phyloP scores from a whole-genome alignment of 805 yeast species.

The Starmerella tilneyi region DNA sequence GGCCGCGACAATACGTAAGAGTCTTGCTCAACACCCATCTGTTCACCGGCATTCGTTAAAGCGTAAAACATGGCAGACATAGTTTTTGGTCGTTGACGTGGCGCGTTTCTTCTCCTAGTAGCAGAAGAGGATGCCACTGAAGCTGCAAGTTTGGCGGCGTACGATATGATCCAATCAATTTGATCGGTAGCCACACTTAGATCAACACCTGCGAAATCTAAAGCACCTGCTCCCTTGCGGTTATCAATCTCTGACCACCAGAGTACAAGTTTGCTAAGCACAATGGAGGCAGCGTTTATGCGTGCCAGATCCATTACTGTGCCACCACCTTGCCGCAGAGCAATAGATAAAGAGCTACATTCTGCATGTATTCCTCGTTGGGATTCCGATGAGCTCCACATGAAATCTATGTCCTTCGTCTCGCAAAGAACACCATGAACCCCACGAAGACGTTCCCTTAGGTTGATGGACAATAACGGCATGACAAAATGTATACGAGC shows the following conservation, averaged over 20 bases:
- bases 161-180: conserved; percentile 16
- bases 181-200: conserved; percentile 17
- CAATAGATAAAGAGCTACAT: conserved; percentile 22
- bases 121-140: not conserved
- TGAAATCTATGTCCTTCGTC: conserved; percentile 17
- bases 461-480: conserved; percentile 37
- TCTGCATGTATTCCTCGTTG: conserved; percentile 16
- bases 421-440: conserved; percentile 9
- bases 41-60: conserved; percentile 36
- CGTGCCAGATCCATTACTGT: conserved; percentile 12
- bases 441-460: conserved; percentile 29
- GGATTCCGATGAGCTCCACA: not conserved
- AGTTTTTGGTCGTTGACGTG: not conserved
- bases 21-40: conserved; percentile 57
- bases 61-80: conserved; percentile 16
- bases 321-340: conserved; percentile 22
- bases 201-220: conserved; percentile 20
- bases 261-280: conserved; percentile 28
- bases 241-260: conserved; percentile 28
- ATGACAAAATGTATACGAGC: conserved; percentile 32
- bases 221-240: conserved; percentile 17
- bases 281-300: conserved; percentile 26
- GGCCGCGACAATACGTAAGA: conserved; percentile 88
- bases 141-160: conserved; percentile 6
- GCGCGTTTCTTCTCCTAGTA: not conserved